Conservation (phyloP, 805 yeast species). For the Lipomyces orientalis region DNA sequence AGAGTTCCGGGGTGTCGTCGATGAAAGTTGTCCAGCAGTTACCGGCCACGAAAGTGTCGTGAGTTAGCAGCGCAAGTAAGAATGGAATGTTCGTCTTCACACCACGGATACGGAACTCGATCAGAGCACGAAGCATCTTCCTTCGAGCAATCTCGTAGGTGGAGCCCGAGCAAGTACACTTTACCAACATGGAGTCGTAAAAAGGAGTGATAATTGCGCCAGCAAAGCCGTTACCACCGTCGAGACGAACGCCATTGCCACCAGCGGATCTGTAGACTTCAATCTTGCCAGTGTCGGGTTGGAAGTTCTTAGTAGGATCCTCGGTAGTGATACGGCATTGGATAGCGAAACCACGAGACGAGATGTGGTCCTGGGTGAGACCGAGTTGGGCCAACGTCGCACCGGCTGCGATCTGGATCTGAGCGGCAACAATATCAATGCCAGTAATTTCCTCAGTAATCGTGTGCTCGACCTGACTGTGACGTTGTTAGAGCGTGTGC, state of each 20-base stretch:
- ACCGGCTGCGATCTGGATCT: slow-evolving; percentile 98
- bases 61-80: slow-evolving; percentile 85
- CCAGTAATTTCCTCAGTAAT: slow-evolving; percentile 99
- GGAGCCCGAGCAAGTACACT: slow-evolving; percentile 96
- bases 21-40: slow-evolving; percentile 98
- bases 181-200: slow-evolving; percentile 97
- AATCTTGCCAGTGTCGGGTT: slow-evolving; percentile 97
- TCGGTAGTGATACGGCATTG: slow-evolving; percentile 99
- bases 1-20: slow-evolving; percentile 95
- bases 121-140: slow-evolving; percentile 95
- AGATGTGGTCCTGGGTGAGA: slow-evolving; percentile 88
- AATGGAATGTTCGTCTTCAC: slow-evolving; percentile 98
- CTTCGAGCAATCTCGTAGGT: slow-evolving; percentile 96
- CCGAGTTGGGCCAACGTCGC: slow-evolving; percentile 92
- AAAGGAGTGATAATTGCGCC: slow-evolving; percentile 97
- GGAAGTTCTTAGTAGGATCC: slow-evolving; percentile 95
- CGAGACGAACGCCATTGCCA: slow-evolving; percentile 98
- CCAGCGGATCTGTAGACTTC: slow-evolving; percentile 98
- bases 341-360: slow-evolving; percentile 96
- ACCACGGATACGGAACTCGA: slow-evolving; percentile 98
- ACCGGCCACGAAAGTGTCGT: slow-evolving; percentile 84
- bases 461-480: slow-evolving; percentile 92
- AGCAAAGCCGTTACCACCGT: slow-evolving; percentile 98
- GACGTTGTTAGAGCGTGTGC: not conserved
- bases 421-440: slow-evolving; percentile 96